phyloP scores from a whole-genome alignment of 1,284 basidiomycete species.

The Coriolopsis trogii region DNA sequence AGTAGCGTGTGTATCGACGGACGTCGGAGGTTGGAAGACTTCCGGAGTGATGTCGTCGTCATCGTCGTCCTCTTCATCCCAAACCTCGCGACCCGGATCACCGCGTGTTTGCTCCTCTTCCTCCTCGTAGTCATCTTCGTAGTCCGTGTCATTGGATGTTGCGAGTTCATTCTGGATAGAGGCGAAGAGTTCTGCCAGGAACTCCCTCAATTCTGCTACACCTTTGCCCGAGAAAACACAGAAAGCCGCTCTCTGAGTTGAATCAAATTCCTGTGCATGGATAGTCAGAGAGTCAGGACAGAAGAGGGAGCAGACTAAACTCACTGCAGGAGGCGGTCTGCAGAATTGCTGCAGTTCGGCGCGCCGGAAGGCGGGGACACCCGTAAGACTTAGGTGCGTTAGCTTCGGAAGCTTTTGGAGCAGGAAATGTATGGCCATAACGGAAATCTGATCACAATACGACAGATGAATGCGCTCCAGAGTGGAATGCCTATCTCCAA shows the following conservation, averaged over 20 bases:
- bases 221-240: slow-evolving; percentile 97
- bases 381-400: slow-evolving; percentile 95
- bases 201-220: slow-evolving; percentile 81
- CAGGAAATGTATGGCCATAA: slow-evolving; percentile 90
- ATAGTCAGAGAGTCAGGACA: not conserved
- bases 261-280: slow-evolving; percentile 82
- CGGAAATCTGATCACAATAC: slow-evolving; percentile 95
- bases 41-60: slow-evolving; percentile 37
- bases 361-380: slow-evolving; percentile 90
- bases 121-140: slow-evolving; percentile 67
- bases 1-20: slow-evolving; percentile 9
- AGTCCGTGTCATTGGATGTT: slow-evolving; percentile 72
- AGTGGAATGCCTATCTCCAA: slow-evolving; percentile 81
- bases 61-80: slow-evolving; percentile 56
- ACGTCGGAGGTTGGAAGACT: slow-evolving; percentile 23
- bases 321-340: slow-evolving; percentile 82
- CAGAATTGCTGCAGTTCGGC: slow-evolving; percentile 91
- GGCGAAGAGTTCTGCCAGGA: slow-evolving; percentile 73
- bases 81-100: slow-evolving; percentile 37
- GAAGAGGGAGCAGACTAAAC: slow-evolving; percentile 29
- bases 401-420: slow-evolving; percentile 87
- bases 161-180: slow-evolving; percentile 70
- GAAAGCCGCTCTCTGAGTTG: slow-evolving; percentile 89
- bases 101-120: slow-evolving; percentile 14
- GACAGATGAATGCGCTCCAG: slow-evolving; percentile 96